Base-by-base conservation (phyloP, 192 early-diverging fungal species). In the Podila minutissima region DNA sequence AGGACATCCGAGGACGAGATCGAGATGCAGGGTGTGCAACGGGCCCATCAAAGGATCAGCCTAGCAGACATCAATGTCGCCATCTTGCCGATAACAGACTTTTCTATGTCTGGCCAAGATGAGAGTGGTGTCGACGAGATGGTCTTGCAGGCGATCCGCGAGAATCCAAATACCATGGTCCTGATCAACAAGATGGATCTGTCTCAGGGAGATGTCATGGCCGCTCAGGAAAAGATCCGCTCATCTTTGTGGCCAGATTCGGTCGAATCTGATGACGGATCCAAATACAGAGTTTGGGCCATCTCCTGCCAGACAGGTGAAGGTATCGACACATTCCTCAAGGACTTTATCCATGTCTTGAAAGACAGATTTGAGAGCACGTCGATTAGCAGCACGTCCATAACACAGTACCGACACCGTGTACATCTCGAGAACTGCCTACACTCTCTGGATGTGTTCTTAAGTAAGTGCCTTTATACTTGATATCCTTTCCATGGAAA, bases 391-490 rank as follows among this genome's bases (percentile, higher is more conserved):
- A 75, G 82, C 28, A 76, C 85, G 64, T 83, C 91, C 28, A 88
- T 95, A 60, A 95, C 92, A 2, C 92, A 93, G 66, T 83, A 86
- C 17, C 75, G 94, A 28, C 91, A 94, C 74, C 87, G 94, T 15
- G 74, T 89, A 64, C 89, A 92, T 59, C 82, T 93, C 26, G 72
- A 86, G 28, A 82, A 83, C 20, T 93, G 91, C 59, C 13, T 91
- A 26, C 67, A 67, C 5, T 76, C 75, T 41, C 69, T 93, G 7
- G 77, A 86, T 1, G 71, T 67, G 29, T 90, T 88, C 72, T 24
- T 83, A 59, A 71, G 89, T 88, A 86, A 59, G 64, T 48, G 48
- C 32, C 20, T 28, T 32, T 72, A 13, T n/a, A 26, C 32, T 22
- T 17, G 41, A 46, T 78, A 17, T 58, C 53, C 22, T 65, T 38